phyloP scores from a whole-genome alignment of 1,139 yeast species.

The Debaryomyces coudertii region DNA sequence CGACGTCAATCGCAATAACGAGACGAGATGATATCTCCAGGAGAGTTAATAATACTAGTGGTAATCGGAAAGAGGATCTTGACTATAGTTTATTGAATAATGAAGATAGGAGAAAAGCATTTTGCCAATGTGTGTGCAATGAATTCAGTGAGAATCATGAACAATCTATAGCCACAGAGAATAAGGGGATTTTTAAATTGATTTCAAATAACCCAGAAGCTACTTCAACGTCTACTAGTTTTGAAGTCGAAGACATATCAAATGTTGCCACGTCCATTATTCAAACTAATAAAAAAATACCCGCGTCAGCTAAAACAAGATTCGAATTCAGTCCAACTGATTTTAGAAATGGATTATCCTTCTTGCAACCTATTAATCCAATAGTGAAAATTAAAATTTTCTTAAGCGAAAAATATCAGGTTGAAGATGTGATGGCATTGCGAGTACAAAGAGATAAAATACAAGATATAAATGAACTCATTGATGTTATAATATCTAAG shows the following conservation, averaged over 20 bases:
- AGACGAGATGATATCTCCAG: not conserved
- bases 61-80: not conserved
- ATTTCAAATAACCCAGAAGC: not conserved
- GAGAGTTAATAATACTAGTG: not conserved
- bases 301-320: not conserved
- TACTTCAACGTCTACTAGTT: not conserved
- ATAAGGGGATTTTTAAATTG: not conserved
- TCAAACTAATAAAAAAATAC: not conserved
- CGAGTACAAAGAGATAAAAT: conserved; percentile 33
- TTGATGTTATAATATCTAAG: conserved; percentile 27
- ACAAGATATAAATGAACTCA: conserved; percentile 27
- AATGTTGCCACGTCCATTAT: not conserved
- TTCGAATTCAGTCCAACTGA: not conserved
- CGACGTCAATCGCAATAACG: not conserved
- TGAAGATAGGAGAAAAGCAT: not conserved
- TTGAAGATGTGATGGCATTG: conserved; percentile 21
- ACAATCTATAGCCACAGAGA: not conserved
- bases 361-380: not conserved
- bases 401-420: conserved; percentile 12
- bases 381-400: conserved; percentile 26
- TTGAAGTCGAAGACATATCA: not conserved
- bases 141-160: not conserved
- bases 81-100: not conserved
- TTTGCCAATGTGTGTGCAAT: not conserved
- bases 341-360: not conserved